phyloP scores from a whole-genome alignment of 768 basidiomycete genomes.

The Exidia glandulosa region DNA sequence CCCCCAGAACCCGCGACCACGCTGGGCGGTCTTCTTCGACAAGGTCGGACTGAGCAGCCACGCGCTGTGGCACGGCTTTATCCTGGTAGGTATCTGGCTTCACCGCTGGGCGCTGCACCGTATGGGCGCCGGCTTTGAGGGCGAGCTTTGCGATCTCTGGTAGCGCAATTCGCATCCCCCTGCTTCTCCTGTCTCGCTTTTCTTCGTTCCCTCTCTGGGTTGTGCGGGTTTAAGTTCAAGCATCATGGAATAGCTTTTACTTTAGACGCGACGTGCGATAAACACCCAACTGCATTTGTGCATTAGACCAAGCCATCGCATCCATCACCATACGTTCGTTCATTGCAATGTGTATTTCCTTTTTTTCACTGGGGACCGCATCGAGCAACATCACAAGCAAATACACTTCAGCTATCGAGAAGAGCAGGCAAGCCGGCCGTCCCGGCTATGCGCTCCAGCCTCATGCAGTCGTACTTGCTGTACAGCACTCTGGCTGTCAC shows the following conservation, averaged over 20 bases:
- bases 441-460: constrained; percentile 75
- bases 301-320: no score
- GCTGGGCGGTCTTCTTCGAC: constrained; percentile 41
- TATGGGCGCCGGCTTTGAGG: constrained; percentile 1
- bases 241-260: no score
- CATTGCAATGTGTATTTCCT: no score
- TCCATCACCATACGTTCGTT: no score
- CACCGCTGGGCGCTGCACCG: constrained; percentile 7
- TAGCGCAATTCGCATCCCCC: background rate
- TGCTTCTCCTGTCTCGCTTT: no score
- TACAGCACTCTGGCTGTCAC: constrained; percentile 74
- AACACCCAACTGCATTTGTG: no score
- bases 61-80: constrained; percentile 76
- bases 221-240: no score
- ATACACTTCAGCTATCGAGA: background rate
- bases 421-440: constrained; percentile 21
- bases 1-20: constrained; percentile 18
- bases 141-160: background rate
- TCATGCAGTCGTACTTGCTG: constrained; percentile 82
- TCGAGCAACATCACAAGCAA: no score
- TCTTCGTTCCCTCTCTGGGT: no score
- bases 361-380: no score
- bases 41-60: constrained; percentile 70
- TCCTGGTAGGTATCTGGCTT: constrained; percentile 36
- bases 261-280: no score